Conservation (phyloP, 2,329 filamentous ascomycete species). For the Aureobasidium mangrovei region DNA sequence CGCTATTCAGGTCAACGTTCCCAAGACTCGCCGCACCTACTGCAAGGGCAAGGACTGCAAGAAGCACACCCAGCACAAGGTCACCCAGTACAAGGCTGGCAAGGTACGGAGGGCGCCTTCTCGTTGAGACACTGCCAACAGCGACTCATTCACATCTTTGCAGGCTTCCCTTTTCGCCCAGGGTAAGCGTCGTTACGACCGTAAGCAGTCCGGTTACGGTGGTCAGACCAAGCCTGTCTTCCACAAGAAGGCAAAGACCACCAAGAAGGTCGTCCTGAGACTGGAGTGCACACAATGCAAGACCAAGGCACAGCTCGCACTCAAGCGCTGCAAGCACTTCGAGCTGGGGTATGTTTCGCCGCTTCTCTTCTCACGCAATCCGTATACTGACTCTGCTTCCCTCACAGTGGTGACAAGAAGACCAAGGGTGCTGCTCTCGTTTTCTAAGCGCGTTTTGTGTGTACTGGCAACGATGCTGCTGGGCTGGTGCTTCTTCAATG, state of each 20-base stretch:
- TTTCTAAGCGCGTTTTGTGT: constrained; percentile 65
- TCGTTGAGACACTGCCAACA: neutral
- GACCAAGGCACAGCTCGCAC: constrained; percentile 91
- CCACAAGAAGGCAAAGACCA: constrained; percentile 99
- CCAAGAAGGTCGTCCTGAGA: constrained; percentile 99
- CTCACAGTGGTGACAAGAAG: constrained; percentile 97
- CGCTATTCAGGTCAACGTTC: constrained; percentile 75
- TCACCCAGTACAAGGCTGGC: constrained; percentile 94
- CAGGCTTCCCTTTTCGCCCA: constrained; percentile 89
- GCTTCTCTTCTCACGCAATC: constrained; percentile 13
- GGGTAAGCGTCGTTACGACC: constrained; percentile 99
- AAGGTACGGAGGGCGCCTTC: constrained; percentile 51
- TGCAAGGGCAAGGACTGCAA: constrained; percentile 94
- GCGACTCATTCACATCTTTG: constrained; percentile 11
- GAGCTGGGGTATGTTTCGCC: constrained; percentile 76
- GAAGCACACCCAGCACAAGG: constrained; percentile 70
- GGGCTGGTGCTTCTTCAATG: constrained; percentile 9
- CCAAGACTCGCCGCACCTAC: constrained; percentile 95
- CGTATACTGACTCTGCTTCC: constrained; percentile 33
- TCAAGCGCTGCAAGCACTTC: constrained; percentile 99
- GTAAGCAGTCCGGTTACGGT: constrained; percentile 99
- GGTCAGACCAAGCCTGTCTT: constrained; percentile 99
- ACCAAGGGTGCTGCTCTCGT: constrained; percentile 99
- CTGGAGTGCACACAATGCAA: constrained; percentile 97
- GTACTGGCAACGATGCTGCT: constrained; percentile 11